Evolutionary conservation across 2,329 filamentous ascomycete genomes (phyloP), one percentile per base, ranked within the genome.

Genomic region (Cytospora paraplurivora): DNA sequence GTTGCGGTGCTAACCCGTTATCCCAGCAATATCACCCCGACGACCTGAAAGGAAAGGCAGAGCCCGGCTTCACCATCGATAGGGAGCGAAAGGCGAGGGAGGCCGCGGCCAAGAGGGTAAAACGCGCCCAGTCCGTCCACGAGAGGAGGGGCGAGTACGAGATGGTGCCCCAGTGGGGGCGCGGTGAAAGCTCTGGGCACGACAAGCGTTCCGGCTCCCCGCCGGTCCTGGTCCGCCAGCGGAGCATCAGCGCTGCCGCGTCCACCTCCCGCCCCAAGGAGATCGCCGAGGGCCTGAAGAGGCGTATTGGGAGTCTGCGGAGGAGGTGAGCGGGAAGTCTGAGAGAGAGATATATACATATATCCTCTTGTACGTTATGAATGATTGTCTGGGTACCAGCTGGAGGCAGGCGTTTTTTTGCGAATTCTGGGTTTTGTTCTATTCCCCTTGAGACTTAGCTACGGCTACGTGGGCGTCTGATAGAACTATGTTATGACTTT

Each of bases 41-140:
- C 52, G 92, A 96, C 71, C 82, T 91, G 67, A 93, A 94, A 75
- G 92, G 91, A 71, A 92, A 95, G 76, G 90, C 90, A 52, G 90
- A 94, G 72, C 90, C 91, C 2, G 86, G 85, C 2, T 95, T 85
- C 76, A 85, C 86, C 8, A 82, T 89, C 38, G 91, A 94, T 70
- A 85, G 85, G 67, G 84, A 85, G 1, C 76, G 88, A 27, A 90
- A 90, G 73, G 82, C 84, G 33, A 81, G 85, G 72, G 85, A 83
- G 71, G 69, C 68, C 19, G 60, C 60, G 33, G 34, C 27, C 27
- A 27, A 27, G 27, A 27, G 32, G 58, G 56, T 69, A 70, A 47
- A 73, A 74, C 62, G 68, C 65, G 61, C 64, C 54, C 49, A 65
- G 59, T 52, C 57, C 10, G 53, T 68, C 52, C 67, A 69, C 13